phyloP scores from a whole-genome alignment of 2,329 filamentous ascomycete genomes.

The Endoconidiophora laricicola region DNA sequence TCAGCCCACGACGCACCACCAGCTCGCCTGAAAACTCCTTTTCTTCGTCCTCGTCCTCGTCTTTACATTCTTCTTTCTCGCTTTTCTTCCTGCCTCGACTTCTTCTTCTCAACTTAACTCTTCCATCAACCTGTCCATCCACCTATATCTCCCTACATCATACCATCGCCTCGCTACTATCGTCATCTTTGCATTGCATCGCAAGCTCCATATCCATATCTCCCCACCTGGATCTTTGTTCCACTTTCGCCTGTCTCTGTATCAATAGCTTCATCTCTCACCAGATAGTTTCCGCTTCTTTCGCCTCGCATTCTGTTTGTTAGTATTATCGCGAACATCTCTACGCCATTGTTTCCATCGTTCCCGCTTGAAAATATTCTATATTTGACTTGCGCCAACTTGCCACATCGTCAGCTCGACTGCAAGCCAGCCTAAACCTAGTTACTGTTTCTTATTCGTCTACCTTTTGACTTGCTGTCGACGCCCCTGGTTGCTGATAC shows the following conservation, averaged over 20 bases:
- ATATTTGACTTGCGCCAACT: too few relatives aligned
- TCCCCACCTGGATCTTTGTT: neutral
- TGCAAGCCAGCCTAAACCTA: too few relatives aligned
- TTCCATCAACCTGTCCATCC: neutral
- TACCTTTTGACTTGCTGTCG: too few relatives aligned
- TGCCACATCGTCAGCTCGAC: too few relatives aligned
- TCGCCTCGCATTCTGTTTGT: neutral
- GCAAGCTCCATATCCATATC: neutral
- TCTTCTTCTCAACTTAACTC: neutral
- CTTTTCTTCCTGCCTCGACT: neutral
- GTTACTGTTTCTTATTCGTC: too few relatives aligned
- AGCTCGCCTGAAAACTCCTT: neutral
- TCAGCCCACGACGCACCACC: neutral
- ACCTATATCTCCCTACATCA: neutral
- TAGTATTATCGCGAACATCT: too few relatives aligned
- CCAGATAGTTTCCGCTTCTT: neutral
- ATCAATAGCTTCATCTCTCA: neutral
- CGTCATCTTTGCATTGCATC: neutral
- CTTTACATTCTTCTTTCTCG: neutral
- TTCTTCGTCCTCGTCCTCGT: neutral
- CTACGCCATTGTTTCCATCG: too few relatives aligned
- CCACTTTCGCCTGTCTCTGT: neutral
- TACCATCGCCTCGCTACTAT: neutral
- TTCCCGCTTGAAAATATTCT: too few relatives aligned
- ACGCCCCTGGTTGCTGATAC: too few relatives aligned